A percentile compares a stretch with the other conserved stretches of the same genome.
phyloP scores from a whole-genome alignment of 768 basidiomycete genomes.

The Calocera viscosa region DNA sequence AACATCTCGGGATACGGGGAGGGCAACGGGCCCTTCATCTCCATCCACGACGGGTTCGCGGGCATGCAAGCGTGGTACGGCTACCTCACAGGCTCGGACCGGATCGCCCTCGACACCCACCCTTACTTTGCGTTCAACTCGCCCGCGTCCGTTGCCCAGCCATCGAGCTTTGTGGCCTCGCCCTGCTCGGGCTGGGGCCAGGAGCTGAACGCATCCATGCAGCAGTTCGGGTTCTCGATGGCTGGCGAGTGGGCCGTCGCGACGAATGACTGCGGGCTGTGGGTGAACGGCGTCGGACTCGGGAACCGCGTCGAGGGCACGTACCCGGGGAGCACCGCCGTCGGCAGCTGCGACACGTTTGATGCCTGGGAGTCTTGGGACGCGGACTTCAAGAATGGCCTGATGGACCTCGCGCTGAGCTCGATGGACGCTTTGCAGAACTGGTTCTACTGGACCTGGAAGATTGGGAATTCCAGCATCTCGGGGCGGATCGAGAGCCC shows the following conservation, averaged over 20 bases:
- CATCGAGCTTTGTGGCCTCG: slow-evolving; percentile 9
- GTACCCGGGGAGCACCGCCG: slow-evolving; percentile 17
- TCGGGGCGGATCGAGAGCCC: slow-evolving; percentile 34
- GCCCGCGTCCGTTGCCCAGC: background rate
- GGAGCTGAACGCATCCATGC: slow-evolving; percentile 27
- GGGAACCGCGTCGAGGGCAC: slow-evolving; percentile 33
- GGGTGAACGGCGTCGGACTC: slow-evolving; percentile 31
- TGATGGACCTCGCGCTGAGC: slow-evolving; percentile 40
- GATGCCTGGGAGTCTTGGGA: slow-evolving; percentile 44
- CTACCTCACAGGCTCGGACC: slow-evolving; percentile 28
- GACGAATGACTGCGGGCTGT: slow-evolving; percentile 27
- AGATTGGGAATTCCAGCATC: slow-evolving; percentile 49
- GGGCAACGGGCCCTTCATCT: slow-evolving; percentile 47
- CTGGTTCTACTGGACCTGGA: slow-evolving; percentile 75
- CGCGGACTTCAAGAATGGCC: slow-evolving; percentile 38
- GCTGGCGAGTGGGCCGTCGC: slow-evolving; percentile 32
- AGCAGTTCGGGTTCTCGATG: slow-evolving; percentile 26
- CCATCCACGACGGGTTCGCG: slow-evolving; percentile 54
- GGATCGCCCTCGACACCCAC: slow-evolving; percentile 13
- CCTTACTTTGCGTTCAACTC: slow-evolving; percentile 23
- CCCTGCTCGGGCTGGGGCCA: slow-evolving; percentile 29
- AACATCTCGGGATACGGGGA: slow-evolving; percentile 59
- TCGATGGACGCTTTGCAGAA: slow-evolving; percentile 57
- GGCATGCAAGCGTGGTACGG: slow-evolving; percentile 37
- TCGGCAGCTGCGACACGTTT: slow-evolving; percentile 33